phyloP scores from a whole-genome alignment of 495 filamentous ascomycete species.

The Amorphotheca resinae region DNA sequence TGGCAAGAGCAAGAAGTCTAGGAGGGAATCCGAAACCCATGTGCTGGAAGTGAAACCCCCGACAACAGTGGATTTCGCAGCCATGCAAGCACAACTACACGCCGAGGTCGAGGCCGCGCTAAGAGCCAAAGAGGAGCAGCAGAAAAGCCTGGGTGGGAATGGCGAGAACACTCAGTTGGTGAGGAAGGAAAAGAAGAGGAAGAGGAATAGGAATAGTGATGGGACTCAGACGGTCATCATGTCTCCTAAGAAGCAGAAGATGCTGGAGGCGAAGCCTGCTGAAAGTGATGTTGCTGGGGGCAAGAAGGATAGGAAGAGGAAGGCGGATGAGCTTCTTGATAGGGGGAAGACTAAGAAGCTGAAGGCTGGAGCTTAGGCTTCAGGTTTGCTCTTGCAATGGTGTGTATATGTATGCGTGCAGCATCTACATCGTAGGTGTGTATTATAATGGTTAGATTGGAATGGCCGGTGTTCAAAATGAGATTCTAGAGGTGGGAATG shows the following conservation, averaged over 20 bases:
- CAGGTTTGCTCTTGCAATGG: not conserved
- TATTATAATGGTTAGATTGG: not conserved
- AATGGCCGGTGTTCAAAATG: not conserved
- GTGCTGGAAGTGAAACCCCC: too few species aligned
- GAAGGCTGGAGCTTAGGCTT: not conserved
- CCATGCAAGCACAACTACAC: conserved; percentile 11
- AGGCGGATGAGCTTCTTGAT: not conserved
- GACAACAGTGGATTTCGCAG: conserved; percentile 16
- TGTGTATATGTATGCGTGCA: not conserved
- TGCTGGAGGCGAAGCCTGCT: conserved; percentile 3
- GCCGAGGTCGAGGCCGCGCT: conserved; percentile 13
- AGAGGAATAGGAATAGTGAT: not conserved
- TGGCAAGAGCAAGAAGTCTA: too few species aligned
- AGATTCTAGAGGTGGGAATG: not conserved
- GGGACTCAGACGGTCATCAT: not conserved
- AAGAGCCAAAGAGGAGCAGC: conserved; percentile 2
- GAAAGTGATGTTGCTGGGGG: conserved; percentile 1
- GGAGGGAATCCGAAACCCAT: too few species aligned
- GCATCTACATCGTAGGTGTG: not conserved
- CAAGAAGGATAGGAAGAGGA: conserved; percentile 9
- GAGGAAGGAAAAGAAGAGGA: conserved; percentile 6
- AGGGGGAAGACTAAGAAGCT: not conserved
- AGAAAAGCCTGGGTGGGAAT: not conserved
- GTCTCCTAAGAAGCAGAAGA: conserved; percentile 7
- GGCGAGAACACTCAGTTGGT: conserved; percentile 4